Conservation (phyloP, 768 basidiomycete species). For the Auriculariales sp. region DNA sequence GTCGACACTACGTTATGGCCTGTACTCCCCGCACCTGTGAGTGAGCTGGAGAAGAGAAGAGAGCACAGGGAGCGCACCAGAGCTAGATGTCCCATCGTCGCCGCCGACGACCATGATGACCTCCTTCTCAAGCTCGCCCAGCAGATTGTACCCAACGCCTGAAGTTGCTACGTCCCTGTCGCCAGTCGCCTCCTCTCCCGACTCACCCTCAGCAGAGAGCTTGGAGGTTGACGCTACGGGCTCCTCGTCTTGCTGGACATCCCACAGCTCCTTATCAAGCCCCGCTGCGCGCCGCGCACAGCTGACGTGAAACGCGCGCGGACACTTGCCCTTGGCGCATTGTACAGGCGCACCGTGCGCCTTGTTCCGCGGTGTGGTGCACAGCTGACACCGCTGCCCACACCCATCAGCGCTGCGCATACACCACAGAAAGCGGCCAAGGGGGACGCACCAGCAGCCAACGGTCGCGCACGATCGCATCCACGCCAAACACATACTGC, state of each 20-base stretch:
- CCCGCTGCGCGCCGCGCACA: conserved; percentile 57
- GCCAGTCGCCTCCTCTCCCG: too few species aligned
- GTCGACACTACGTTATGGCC: conserved; percentile 36
- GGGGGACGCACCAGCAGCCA: conserved; percentile 72
- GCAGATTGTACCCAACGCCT: conserved; percentile 38
- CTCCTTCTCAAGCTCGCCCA: conserved; percentile 69
- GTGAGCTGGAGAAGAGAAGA: too few species aligned
- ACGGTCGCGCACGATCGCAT: conserved; percentile 76
- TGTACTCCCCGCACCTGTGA: background rate
- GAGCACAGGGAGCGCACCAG: background rate
- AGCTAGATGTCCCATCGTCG: conserved; percentile 7
- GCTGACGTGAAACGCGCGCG: conserved; percentile 84
- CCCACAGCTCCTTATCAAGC: conserved; percentile 11
- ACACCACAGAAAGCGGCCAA: background rate
- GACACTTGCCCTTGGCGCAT: conserved; percentile 88
- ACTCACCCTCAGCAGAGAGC: too few species aligned
- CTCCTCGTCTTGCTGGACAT: too few species aligned
- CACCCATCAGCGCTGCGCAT: background rate
- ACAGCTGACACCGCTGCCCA: conserved; percentile 79
- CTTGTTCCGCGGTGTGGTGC: conserved; percentile 51
- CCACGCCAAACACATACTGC: conserved; percentile 65
- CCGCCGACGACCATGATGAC: conserved; percentile 45
- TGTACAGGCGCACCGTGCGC: conserved; percentile 75
- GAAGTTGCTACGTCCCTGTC: too few species aligned
- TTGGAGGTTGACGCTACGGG: too few species aligned